phyloP scores from a whole-genome alignment of 2,329 filamentous ascomycete genomes.

The Xylaria sp. region DNA sequence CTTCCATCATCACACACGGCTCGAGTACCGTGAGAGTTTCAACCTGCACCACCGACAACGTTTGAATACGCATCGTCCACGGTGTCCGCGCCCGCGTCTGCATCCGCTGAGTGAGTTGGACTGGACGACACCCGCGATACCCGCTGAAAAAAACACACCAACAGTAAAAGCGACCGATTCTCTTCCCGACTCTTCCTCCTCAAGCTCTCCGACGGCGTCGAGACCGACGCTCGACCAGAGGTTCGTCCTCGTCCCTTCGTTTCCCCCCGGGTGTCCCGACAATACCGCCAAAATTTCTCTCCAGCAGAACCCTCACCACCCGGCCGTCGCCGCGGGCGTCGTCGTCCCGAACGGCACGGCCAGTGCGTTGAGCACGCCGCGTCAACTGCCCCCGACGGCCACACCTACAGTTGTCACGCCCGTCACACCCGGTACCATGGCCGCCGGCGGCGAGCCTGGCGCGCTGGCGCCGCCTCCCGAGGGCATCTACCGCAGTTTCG shows the following conservation, averaged over 20 bases:
- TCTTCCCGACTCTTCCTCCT: background rate
- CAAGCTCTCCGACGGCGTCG: conserved; percentile 12
- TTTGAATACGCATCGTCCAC: conserved; percentile 32
- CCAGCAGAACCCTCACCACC: conserved; percentile 42
- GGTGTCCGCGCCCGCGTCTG: conserved; percentile 29
- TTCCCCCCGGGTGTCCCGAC: conserved; percentile 31
- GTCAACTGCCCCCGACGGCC: conserved; percentile 30
- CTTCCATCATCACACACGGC: conserved; percentile 26
- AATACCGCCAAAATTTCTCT: conserved; percentile 45
- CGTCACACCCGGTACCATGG: conserved; percentile 37
- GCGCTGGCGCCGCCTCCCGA: conserved; percentile 62
- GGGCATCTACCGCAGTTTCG: conserved; percentile 64
- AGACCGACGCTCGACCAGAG: conserved; percentile 30
- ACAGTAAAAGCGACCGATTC: background rate
- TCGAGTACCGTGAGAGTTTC: conserved; percentile 33
- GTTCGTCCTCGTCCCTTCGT: conserved; percentile 29
- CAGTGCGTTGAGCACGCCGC: conserved; percentile 40
- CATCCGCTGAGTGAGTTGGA: conserved; percentile 21
- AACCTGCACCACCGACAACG: conserved; percentile 32
- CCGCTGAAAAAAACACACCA: conserved; percentile 1
- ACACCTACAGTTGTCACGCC: conserved; percentile 31
- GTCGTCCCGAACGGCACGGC: conserved; percentile 39
- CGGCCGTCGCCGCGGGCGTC: conserved; percentile 41
- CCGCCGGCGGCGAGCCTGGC: conserved; percentile 31
- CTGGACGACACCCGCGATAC: conserved; percentile 22